Evolutionary conservation across 2,329 filamentous ascomycete genomes (phyloP).

Genomic region (Colletotrichum incanum): DNA sequence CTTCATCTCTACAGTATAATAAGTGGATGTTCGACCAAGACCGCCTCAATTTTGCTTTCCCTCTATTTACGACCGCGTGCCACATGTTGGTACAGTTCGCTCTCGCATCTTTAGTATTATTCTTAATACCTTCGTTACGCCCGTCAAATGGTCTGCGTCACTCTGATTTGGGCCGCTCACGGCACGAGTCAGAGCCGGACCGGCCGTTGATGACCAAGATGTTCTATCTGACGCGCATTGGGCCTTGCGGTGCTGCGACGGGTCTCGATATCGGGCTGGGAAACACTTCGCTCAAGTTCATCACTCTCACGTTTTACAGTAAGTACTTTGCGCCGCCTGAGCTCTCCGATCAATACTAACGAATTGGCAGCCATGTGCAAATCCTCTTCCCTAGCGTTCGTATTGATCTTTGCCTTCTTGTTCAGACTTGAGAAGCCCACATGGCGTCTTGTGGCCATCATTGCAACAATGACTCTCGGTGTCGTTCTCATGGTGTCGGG

Average conservation of each 20-base stretch:
- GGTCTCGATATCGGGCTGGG: conserved; percentile 96
- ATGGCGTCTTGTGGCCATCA: conserved; percentile 87
- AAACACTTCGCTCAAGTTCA: conserved; percentile 96
- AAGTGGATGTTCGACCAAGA: conserved; percentile 98
- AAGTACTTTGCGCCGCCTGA: conserved; percentile 52
- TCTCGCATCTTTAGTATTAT: conserved; percentile 84
- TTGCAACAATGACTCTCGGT: conserved; percentile 90
- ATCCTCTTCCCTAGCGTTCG: conserved; percentile 95
- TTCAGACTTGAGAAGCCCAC: conserved; percentile 93
- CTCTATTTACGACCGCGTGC: conserved; percentile 93
- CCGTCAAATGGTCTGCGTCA: conserved; percentile 68
- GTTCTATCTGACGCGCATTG: conserved; percentile 94
- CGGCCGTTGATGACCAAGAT: conserved; percentile 83
- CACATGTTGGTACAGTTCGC: conserved; percentile 97
- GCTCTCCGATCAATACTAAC: conserved; percentile 45
- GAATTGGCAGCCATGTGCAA: conserved; percentile 88
- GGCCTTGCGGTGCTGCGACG: conserved; percentile 92
- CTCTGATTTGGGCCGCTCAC: conserved; percentile 66
- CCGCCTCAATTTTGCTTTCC: conserved; percentile 91
- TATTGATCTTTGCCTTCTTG: conserved; percentile 93
- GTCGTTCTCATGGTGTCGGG: conserved; percentile 99
- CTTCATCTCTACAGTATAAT: conserved; percentile 81
- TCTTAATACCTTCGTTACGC: conserved; percentile 85
- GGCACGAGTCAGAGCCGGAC: conserved; percentile 68
- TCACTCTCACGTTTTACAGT: conserved; percentile 97